phyloP scores from a whole-genome alignment of 257 asterid species.

The Salvia splendens region DNA sequence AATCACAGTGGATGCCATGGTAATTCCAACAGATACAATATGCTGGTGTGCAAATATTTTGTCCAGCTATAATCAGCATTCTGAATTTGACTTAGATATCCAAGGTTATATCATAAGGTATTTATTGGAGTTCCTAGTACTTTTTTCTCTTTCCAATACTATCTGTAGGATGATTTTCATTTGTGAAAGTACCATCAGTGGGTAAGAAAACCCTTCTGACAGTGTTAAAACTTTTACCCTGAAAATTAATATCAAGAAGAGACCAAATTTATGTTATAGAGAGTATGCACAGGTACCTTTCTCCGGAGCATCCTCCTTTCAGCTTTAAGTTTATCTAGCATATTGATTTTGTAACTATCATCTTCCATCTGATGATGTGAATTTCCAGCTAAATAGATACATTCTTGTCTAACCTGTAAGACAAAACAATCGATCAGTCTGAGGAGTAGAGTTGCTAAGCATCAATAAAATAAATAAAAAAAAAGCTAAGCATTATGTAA shows the following conservation, averaged over 20 bases:
- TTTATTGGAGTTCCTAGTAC: neutral
- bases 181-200: too few species aligned
- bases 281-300: constrained; percentile 43
- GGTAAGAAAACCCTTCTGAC: neutral
- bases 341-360: constrained; percentile 38
- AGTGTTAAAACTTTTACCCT: constrained; percentile 4
- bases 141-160: too few species aligned
- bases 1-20: too few species aligned
- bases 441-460: neutral
- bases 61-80: too few species aligned
- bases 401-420: constrained; percentile 67
- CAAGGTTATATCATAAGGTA: too few species aligned
- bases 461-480: too few species aligned
- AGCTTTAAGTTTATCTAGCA: constrained; percentile 65
- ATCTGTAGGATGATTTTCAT: too few species aligned
- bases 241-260: neutral
- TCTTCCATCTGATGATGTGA: constrained; percentile 49
- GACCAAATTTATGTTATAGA: constrained; percentile 2
- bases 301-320: constrained; percentile 54
- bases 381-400: constrained; percentile 71
- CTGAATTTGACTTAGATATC: too few species aligned
- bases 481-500: too few species aligned
- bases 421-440: constrained; percentile 25
- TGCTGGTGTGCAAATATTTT: too few species aligned
- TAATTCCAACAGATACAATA: too few species aligned